Evolutionary conservation across 2,329 filamentous ascomycete species (phyloP).

Genomic region (Fusarium gaditjirri): DNA sequence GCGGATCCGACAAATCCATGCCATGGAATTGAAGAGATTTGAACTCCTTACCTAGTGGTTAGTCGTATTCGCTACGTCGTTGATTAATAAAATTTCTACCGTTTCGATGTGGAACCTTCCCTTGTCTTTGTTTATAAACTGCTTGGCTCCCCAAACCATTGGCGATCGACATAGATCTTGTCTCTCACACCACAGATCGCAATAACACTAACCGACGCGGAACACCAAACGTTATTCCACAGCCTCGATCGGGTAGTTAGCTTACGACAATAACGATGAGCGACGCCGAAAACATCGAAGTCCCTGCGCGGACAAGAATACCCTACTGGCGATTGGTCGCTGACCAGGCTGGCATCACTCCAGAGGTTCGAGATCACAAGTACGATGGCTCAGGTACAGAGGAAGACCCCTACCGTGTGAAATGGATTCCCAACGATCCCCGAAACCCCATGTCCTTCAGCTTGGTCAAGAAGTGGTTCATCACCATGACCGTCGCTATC

Average conservation of each 20-base stretch:
- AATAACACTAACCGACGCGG: background rate
- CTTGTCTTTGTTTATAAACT: constrained; percentile 16
- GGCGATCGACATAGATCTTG: constrained; percentile 8
- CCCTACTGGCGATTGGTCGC: constrained; percentile 35
- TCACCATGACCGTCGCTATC: constrained; percentile 33
- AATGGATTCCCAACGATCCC: constrained; percentile 37
- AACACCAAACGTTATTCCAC: background rate
- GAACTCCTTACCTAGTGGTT: background rate
- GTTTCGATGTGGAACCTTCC: background rate
- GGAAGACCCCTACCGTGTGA: constrained; percentile 32
- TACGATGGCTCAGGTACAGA: constrained; percentile 35
- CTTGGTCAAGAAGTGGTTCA: constrained; percentile 33
- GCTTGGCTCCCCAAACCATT: constrained; percentile 5
- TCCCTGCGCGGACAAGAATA: constrained; percentile 26
- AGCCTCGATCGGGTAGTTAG: background rate
- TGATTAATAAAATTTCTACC: constrained; percentile 11
- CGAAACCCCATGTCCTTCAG: constrained; percentile 33
- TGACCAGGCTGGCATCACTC: constrained; percentile 33
- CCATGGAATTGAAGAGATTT: constrained; percentile 23
- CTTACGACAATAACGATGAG: constrained; percentile 15
- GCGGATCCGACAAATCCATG: constrained; percentile 20
- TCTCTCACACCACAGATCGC: background rate
- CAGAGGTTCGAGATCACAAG: constrained; percentile 32
- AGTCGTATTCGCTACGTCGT: constrained; percentile 4
- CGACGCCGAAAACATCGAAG: constrained; percentile 29